A percentile compares a stretch with the other conserved stretches of the same genome.
Evolutionary conservation across 192 early-diverging fungal species (phyloP).

Genomic region (Chytriomyces sp.): DNA sequence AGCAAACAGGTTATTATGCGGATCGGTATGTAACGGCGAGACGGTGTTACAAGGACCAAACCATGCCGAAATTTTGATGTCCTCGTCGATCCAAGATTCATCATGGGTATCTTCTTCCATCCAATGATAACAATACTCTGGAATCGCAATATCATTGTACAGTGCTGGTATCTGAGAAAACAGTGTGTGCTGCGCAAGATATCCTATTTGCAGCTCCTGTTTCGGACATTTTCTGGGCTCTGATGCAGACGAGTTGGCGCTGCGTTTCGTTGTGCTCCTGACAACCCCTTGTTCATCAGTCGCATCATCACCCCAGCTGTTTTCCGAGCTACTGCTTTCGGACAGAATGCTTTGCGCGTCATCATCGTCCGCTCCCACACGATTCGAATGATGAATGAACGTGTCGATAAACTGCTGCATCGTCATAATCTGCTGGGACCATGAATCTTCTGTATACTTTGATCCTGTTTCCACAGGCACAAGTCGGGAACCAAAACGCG

Average conservation of each 20-base stretch:
- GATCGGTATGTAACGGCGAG: conserved; percentile 85
- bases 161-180: conserved; percentile 77
- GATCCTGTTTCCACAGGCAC: conserved; percentile 85
- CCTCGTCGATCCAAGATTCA: conserved; percentile 40
- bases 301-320: neutral
- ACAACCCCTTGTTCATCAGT: neutral
- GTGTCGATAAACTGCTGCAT: conserved; percentile 73
- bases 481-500: conserved; percentile 47
- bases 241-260: neutral
- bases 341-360: neutral
- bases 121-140: conserved; percentile 73
- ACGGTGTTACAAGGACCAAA: conserved; percentile 82
- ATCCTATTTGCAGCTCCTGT: conserved; percentile 45
- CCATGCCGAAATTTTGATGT: conserved; percentile 70
- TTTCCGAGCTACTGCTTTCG: neutral
- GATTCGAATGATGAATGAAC: conserved; percentile 27
- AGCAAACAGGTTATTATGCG: conserved; percentile 79
- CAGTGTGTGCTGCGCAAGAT: conserved; percentile 88
- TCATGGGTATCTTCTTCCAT: conserved; percentile 35
- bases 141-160: conserved; percentile 69
- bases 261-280: neutral
- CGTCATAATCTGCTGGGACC: conserved; percentile 75
- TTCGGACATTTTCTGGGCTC: neutral
- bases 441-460: conserved; percentile 76
- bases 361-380: conserved; percentile 7